Conservation (phyloP, 306 rosid genomes). For the Potentilla sterilis region DNA sequence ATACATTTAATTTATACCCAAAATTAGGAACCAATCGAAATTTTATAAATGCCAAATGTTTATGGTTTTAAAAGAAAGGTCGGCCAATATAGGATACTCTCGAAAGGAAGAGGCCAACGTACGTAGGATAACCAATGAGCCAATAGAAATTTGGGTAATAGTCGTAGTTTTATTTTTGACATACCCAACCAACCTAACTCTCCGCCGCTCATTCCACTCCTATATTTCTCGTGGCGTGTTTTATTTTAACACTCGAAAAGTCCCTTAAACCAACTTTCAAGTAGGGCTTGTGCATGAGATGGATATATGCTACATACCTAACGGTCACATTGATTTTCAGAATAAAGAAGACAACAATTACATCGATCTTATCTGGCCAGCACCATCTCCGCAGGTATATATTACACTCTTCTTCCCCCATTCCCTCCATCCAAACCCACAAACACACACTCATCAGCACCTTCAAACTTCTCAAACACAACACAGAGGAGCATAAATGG, state of each 20-base stretch:
- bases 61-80: too few species aligned
- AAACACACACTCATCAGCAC: neutral
- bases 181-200: neutral
- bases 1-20: too few species aligned
- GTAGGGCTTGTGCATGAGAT: neutral
- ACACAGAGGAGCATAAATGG: slow-evolving; percentile 25
- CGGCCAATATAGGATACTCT: too few species aligned
- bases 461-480: neutral
- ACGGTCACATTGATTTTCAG: slow-evolving; percentile 2
- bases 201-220: neutral
- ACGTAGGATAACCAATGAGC: too few species aligned
- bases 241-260: neutral
- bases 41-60: too few species aligned
- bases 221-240: neutral
- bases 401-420: slow-evolving; percentile 11
- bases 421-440: neutral
- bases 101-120: too few species aligned
- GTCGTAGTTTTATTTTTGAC: too few species aligned
- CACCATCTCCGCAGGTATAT: slow-evolving; percentile 4
- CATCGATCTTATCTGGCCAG: neutral
- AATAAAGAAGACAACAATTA: neutral
- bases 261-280: slow-evolving; percentile 2
- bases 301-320: neutral
- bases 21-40: too few species aligned
- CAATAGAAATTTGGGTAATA: too few species aligned